Evolutionary conservation across 2,329 filamentous ascomycete species (phyloP).

Genomic region (Pseudopyrenochaeta lycopersici): DNA sequence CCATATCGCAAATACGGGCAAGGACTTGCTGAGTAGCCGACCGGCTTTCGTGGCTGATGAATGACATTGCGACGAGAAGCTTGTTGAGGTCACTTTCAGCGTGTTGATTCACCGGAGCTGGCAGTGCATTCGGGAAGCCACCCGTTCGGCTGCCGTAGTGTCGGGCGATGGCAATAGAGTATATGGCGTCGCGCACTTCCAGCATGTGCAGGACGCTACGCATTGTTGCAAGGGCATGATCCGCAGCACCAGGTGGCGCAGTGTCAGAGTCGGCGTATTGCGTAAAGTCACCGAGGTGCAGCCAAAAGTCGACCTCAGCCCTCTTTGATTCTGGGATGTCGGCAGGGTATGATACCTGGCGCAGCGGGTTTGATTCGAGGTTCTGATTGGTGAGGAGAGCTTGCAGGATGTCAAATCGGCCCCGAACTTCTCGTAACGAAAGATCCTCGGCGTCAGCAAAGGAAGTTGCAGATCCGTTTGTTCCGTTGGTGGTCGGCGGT

Average conservation of each 20-base stretch:
- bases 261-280: constrained; percentile 70
- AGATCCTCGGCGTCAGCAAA: constrained; percentile 62
- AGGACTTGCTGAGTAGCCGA: constrained; percentile 58
- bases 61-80: constrained; percentile 58
- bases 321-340: constrained; percentile 47
- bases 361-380: constrained; percentile 66
- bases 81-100: constrained; percentile 53
- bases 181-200: constrained; percentile 90
- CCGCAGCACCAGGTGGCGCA: constrained; percentile 66
- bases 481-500: constrained; percentile 47
- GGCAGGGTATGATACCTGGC: constrained; percentile 59
- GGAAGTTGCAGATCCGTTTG: constrained; percentile 45
- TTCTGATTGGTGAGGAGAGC: constrained; percentile 77
- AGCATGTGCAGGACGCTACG: constrained; percentile 77
- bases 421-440: constrained; percentile 67
- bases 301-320: constrained; percentile 81
- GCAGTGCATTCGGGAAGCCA: constrained; percentile 55
- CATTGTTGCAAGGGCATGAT: constrained; percentile 71
- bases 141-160: constrained; percentile 71
- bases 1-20: constrained; percentile 60
- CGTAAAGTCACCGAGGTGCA: constrained; percentile 76
- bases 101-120: constrained; percentile 34
- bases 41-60: constrained; percentile 58
- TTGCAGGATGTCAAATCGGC: constrained; percentile 79
- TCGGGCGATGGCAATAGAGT: constrained; percentile 83